Evolutionary conservation across 371 early-diverging fungal genomes (phyloP).

Genomic region (Mucor sp.): DNA sequence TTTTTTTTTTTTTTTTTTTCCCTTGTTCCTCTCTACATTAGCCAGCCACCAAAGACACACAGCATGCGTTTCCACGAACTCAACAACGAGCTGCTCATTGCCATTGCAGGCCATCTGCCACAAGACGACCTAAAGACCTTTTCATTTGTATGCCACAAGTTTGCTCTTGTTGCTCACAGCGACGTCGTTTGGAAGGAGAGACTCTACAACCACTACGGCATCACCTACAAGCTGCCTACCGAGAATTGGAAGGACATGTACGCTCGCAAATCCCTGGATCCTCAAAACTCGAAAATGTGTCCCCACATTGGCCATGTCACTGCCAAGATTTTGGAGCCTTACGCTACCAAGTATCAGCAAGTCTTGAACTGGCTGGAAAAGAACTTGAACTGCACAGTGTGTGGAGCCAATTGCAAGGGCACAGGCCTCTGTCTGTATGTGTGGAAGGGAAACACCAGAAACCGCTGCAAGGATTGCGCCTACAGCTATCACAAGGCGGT

Average conservation of each 20-base stretch:
- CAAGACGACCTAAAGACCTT: constrained; percentile 29
- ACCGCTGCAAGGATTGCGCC: constrained; percentile 50
- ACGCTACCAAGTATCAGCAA: constrained; percentile 35
- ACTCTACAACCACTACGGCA: constrained; percentile 39
- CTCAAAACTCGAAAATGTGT: constrained; percentile 39
- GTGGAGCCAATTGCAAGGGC: constrained; percentile 36
- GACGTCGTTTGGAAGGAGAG: constrained; percentile 48
- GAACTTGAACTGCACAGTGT: constrained; percentile 42
- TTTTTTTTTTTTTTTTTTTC: neutral
- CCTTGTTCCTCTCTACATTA: too few species aligned
- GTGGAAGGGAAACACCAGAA: constrained; percentile 43
- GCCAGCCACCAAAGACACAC: too few species aligned
- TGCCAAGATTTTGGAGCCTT: constrained; percentile 31
- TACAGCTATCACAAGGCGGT: constrained; percentile 43
- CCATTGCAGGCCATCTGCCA: constrained; percentile 40
- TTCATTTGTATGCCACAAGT: constrained; percentile 34
- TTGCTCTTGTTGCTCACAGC: constrained; percentile 31
- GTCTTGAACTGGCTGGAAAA: constrained; percentile 41
- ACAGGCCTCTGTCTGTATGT: constrained; percentile 31
- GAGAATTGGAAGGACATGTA: constrained; percentile 48
- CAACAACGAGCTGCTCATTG: constrained; percentile 40
- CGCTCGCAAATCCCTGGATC: constrained; percentile 34
- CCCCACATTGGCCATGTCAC: constrained; percentile 45
- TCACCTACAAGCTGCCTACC: constrained; percentile 42
- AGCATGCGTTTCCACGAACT: constrained; percentile 22